Percentiles rank a stretch among this genome's conserved stretches.
These are phyloP conservation scores for Calonectria hongkongensis DNA, from an alignment of 2,329 filamentous ascomycete species.

Conservation along the genomic window DNA sequence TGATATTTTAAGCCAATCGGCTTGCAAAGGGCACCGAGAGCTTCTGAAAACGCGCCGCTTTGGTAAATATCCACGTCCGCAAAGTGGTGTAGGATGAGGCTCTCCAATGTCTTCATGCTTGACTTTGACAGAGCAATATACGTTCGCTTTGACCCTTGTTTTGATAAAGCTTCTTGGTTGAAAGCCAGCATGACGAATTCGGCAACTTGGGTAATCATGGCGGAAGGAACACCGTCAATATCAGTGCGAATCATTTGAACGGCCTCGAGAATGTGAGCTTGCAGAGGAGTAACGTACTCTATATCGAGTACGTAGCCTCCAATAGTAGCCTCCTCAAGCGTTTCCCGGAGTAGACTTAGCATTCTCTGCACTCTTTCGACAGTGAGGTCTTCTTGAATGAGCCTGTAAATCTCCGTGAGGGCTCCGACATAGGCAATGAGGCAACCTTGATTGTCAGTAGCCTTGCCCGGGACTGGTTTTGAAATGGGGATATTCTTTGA, in stretches of 20 bases:
- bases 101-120: conserved; percentile 82
- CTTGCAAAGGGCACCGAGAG: conserved; percentile 79
- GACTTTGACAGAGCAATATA: conserved; percentile 93
- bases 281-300: conserved; percentile 83
- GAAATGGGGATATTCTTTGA: conserved; percentile 76
- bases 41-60: conserved; percentile 78
- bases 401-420: conserved; percentile 84
- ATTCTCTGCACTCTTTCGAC: conserved; percentile 79
- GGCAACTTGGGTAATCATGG: conserved; percentile 81
- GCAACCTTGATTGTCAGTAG: conserved; percentile 84
- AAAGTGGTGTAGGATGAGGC: conserved; percentile 75
- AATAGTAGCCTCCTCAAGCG: conserved; percentile 81
- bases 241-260: conserved; percentile 81
- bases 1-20: conserved; percentile 88
- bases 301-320: conserved; percentile 82
- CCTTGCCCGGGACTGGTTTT: conserved; percentile 59
- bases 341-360: conserved; percentile 81
- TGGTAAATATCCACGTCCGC: conserved; percentile 80
- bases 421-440: conserved; percentile 89
- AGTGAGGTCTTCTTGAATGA: conserved; percentile 80
- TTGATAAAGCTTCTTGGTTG: conserved; percentile 60
- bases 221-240: conserved; percentile 77
- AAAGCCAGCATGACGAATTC: conserved; percentile 84
- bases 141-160: conserved; percentile 76
- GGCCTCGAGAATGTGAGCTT: conserved; percentile 80